Base-by-base conservation (phyloP, 768 basidiomycete species). In the Rhodotorula diobovata region DNA sequence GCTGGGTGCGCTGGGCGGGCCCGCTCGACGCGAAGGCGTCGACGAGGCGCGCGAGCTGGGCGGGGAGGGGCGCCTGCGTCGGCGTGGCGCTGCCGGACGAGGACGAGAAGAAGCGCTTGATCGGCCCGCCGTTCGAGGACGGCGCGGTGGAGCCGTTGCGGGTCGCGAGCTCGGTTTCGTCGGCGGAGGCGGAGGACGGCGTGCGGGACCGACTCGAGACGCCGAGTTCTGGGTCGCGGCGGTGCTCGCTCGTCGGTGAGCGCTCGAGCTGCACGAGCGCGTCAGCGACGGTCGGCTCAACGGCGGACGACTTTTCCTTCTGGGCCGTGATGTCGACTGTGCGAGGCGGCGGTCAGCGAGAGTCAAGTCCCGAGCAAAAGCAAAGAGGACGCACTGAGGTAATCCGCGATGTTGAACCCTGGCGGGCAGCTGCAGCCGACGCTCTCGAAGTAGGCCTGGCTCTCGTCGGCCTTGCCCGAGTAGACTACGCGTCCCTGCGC, bases 371-470 rank as follows among this genome's bases (percentile, higher is more conserved):
- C 20, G 12, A 15, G 12, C 41, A 0, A 41, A 8, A 21, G 32
- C 48, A 12, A 2, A 0, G 4, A 9, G 50, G 53, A 85, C 90
- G 64, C 79, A 94, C 93, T 97, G 67, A 98, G 82, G 81, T 87
- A 97, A 81, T 99, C 96, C 0, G 95, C 96, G 73, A 98, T 90
- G 79, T 99, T 99, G 80, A 93, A 98, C 0, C 95, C 96, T 18
- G 87, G 83, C 11, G 96, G 96, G 78, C 96, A 99, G 1, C 88
- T 86, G 68, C 87, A 85, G 1, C 90, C 93, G 60, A 93, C 87
- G 11, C 82, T 83, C 39, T 85, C 84, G 70, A 98, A 90, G 81
- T 96, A 93, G 4, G 86, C 85, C 65, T 91, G 89, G 78, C 91
- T 92, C 69, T 85, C 86, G 0, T 82, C 79, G 43, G 88, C 86